Conservation (phyloP, 2,329 filamentous ascomycete species). For the Talaromyces piceae region DNA sequence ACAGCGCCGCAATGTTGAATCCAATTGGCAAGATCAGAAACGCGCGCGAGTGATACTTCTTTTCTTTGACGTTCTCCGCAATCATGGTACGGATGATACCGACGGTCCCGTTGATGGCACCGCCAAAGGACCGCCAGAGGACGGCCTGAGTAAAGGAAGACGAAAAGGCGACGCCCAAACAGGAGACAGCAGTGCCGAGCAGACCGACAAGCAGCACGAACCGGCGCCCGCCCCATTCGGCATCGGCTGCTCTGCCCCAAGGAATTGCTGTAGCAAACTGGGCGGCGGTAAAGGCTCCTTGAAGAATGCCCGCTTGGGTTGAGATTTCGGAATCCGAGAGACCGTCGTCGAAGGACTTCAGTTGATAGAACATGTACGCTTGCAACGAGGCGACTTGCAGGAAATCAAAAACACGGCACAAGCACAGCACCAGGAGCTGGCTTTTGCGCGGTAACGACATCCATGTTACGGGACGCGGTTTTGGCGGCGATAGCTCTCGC, state of each 20-base stretch:
- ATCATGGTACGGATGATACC: conserved; percentile 55
- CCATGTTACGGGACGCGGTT: conserved; percentile 28
- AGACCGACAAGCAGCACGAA: conserved; percentile 69
- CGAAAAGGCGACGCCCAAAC: conserved; percentile 62
- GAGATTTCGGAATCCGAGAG: conserved; percentile 56
- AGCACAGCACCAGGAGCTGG: conserved; percentile 29
- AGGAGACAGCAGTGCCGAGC: conserved; percentile 58
- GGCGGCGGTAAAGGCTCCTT: conserved; percentile 68
- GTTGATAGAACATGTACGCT: conserved; percentile 77
- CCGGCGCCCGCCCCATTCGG: conserved; percentile 62
- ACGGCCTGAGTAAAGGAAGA: conserved; percentile 56
- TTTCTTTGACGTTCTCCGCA: conserved; percentile 62
- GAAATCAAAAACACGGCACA: conserved; percentile 36
- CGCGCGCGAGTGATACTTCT: conserved; percentile 51
- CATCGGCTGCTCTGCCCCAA: conserved; percentile 65
- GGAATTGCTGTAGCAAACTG: conserved; percentile 75
- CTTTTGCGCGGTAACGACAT: conserved; percentile 33
- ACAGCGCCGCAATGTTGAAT: conserved; percentile 57
- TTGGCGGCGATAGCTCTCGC: background rate
- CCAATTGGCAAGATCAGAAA: conserved; percentile 58
- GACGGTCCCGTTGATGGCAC: conserved; percentile 63
- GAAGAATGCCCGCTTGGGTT: conserved; percentile 65
- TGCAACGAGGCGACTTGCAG: conserved; percentile 34
- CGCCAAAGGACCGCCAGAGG: conserved; percentile 60
- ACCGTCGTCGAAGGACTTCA: conserved; percentile 62